phyloP scores from a whole-genome alignment of 2,329 filamentous ascomycete species.

The Sporothrix mexicana region DNA sequence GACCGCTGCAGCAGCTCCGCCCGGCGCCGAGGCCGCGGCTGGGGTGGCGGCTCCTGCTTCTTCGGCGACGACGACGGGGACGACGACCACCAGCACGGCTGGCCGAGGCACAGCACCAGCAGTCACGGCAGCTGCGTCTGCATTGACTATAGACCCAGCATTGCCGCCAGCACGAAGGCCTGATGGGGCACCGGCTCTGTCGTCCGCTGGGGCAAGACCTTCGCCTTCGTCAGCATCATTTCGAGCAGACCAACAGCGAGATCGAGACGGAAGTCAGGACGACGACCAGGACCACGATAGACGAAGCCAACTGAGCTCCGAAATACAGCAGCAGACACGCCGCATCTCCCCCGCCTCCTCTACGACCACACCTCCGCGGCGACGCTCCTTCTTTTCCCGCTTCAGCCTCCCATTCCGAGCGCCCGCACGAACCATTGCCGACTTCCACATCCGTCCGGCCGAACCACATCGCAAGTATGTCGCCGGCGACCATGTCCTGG shows the following conservation, averaged over 20 bases:
- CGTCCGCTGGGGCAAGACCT: background rate
- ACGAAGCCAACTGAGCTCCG: background rate
- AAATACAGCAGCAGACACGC: background rate
- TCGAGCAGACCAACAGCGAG: background rate
- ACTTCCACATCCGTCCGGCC: slow-evolving; percentile 78
- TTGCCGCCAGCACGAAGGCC: background rate
- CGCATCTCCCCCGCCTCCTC: slow-evolving; percentile 9
- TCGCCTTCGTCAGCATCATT: background rate
- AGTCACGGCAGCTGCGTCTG: background rate
- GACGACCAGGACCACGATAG: slow-evolving; percentile 16
- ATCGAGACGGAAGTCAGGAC: background rate
- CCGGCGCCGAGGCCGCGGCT: slow-evolving; percentile 18
- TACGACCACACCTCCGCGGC: slow-evolving; percentile 42
- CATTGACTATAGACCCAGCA: slow-evolving; percentile 9
- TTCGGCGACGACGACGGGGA: slow-evolving; percentile 13
- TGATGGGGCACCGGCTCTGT: background rate
- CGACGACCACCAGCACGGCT: background rate
- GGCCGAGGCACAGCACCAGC: slow-evolving; percentile 8
- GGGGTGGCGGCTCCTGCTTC: background rate
- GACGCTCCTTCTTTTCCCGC: slow-evolving; percentile 59
- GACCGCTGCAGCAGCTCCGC: slow-evolving; percentile 19
- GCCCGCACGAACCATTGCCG: slow-evolving; percentile 68
- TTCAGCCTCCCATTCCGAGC: slow-evolving; percentile 59
- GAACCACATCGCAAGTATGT: slow-evolving; percentile 79
- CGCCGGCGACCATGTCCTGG: slow-evolving; percentile 75